phyloP scores from a whole-genome alignment of 768 basidiomycete genomes.

The Panaeolus papilionaceus region DNA sequence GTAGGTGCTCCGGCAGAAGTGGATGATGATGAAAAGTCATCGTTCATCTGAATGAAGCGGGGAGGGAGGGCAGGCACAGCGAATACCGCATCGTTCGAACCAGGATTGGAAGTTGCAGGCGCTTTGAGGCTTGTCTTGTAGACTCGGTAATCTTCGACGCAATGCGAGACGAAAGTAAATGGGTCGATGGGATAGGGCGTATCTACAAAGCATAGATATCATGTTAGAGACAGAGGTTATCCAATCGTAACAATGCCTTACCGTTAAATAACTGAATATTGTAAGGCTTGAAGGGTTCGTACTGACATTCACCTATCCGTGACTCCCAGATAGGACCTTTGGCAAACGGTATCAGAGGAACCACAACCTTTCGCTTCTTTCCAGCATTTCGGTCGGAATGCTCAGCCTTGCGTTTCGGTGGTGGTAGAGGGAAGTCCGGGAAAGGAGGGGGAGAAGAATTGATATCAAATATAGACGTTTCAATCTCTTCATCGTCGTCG shows the following conservation, averaged over 20 bases:
- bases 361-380: slow-evolving; percentile 80
- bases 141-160: slow-evolving; percentile 47
- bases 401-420: slow-evolving; percentile 72
- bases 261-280: slow-evolving; percentile 88
- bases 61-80: slow-evolving; percentile 55
- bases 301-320: slow-evolving; percentile 66
- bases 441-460: slow-evolving; percentile 44
- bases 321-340: slow-evolving; percentile 88
- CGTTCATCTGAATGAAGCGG: slow-evolving; percentile 31
- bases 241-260: slow-evolving; percentile 33
- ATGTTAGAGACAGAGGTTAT: slow-evolving; percentile 1
- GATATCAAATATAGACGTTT: slow-evolving; percentile 46
- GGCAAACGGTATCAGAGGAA: slow-evolving; percentile 79
- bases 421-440: slow-evolving; percentile 29
- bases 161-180: slow-evolving; percentile 70
- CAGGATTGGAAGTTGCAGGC: slow-evolving; percentile 20
- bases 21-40: slow-evolving; percentile 23
- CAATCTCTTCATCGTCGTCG: slow-evolving; percentile 69
- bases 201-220: slow-evolving; percentile 50
- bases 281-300: slow-evolving; percentile 76
- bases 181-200: slow-evolving; percentile 77
- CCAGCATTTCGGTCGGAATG: slow-evolving; percentile 51
- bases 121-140: slow-evolving; percentile 35
- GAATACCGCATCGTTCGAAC: slow-evolving; percentile 41
- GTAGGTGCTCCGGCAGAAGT: slow-evolving; percentile 22